Percentiles rank a stretch among this genome's conserved stretches.
These are phyloP conservation scores for Friedmanniomyces simplex DNA, from an alignment of 495 filamentous ascomycete genomes.

Conservation along the genomic window DNA sequence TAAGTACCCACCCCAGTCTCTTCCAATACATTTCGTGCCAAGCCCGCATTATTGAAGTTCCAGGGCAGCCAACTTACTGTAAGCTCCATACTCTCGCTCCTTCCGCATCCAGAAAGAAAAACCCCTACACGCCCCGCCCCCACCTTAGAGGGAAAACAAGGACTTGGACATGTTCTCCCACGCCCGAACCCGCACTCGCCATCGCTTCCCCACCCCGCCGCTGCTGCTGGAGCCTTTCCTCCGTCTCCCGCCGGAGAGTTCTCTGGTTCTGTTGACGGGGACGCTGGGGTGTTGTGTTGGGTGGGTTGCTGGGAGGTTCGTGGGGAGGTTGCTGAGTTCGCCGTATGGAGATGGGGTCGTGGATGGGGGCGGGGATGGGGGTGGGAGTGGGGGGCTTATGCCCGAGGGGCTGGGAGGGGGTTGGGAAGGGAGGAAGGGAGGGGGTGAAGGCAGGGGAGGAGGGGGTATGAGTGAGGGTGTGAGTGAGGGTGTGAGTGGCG, in stretches of 20 bases:
- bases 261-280: constrained; percentile 63
- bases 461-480: neutral
- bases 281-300: constrained; percentile 31
- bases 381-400: neutral
- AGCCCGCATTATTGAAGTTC: too few species aligned
- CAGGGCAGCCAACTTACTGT: too few species aligned
- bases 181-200: constrained; percentile 43
- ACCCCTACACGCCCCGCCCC: too few species aligned
- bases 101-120: too few species aligned
- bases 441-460: neutral
- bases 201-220: constrained; percentile 32
- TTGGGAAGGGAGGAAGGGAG: neutral
- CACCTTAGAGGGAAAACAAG: too few species aligned
- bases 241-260: constrained; percentile 33
- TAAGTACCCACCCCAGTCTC: too few species aligned
- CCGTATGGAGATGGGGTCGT: neutral
- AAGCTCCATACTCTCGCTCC: too few species aligned
- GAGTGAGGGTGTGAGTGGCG: neutral
- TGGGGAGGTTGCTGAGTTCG: constrained; percentile 43
- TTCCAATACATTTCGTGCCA: too few species aligned
- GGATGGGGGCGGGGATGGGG: neutral
- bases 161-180: constrained; percentile 14
- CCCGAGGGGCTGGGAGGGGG: too few species aligned
- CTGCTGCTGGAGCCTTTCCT: constrained; percentile 58
- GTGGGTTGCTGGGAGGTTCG: constrained; percentile 35